Evolutionary conservation across 2,329 filamentous ascomycete species (phyloP).

Genomic region (Nothophaeocryptopus gaeumannii): DNA sequence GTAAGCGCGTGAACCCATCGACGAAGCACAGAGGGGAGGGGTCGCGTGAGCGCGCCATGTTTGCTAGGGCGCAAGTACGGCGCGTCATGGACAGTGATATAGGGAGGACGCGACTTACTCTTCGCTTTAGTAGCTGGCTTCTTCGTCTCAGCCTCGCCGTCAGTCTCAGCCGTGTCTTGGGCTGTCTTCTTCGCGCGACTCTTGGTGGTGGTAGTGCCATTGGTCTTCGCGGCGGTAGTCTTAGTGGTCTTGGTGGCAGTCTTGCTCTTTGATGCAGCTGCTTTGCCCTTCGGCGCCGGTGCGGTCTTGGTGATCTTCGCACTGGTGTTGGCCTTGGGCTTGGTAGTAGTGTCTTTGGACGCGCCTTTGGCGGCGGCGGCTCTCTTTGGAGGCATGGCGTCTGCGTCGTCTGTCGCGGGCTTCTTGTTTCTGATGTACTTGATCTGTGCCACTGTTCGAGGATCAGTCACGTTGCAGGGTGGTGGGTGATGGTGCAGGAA

Average conservation of each 20-base stretch:
- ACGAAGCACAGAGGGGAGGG: conserved; percentile 13
- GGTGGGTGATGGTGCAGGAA: no score
- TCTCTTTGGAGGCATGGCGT: conserved; percentile 24
- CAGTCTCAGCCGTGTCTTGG: conserved; percentile 16
- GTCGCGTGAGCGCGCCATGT: conserved; percentile 10
- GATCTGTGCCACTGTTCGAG: conserved; percentile 28
- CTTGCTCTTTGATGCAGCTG: conserved; percentile 11
- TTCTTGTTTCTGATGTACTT: conserved; percentile 31
- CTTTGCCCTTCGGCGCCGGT: conserved; percentile 24
- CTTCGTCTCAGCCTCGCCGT: conserved; percentile 15
- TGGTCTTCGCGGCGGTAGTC: conserved; percentile 22
- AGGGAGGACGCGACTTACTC: conserved; percentile 14
- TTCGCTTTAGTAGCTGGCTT: conserved; percentile 21
- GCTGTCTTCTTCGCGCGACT: conserved; percentile 14
- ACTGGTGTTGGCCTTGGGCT: conserved; percentile 31
- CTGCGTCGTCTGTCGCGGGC: conserved; percentile 15
- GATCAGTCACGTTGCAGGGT: no score
- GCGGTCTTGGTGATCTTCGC: conserved; percentile 28
- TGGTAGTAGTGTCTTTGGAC: conserved; percentile 10
- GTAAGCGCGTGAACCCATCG: conserved; percentile 18
- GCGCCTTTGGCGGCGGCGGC: conserved; percentile 16
- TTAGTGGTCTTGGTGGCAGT: not conserved
- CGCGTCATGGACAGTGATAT: conserved; percentile 7
- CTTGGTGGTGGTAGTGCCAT: conserved; percentile 26
- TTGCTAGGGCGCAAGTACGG: conserved; percentile 5